Conservation (phyloP, 1,284 basidiomycete genomes). For the Ceraceosorus guamensis region DNA sequence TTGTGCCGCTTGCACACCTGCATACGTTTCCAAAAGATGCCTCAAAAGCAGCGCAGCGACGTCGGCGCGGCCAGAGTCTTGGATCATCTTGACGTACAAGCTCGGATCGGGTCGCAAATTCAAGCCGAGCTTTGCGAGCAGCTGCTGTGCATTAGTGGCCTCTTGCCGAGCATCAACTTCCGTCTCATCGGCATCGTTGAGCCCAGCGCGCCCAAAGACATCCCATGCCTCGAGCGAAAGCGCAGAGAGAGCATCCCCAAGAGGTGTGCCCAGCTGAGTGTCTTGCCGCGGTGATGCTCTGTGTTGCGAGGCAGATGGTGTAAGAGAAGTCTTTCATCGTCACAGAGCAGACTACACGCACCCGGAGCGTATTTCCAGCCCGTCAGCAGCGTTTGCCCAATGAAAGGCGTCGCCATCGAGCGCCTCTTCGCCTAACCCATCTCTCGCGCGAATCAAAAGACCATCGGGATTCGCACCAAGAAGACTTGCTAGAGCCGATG, state of each 20-base stretch:
- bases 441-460: not conserved
- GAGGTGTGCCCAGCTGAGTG: not conserved
- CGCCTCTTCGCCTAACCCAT: not conserved
- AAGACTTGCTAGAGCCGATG: slow-evolving; percentile 8
- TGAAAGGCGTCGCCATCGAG: no score
- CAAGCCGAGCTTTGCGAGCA: not conserved
- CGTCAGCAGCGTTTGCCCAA: no score
- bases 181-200: not conserved
- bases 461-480: not conserved
- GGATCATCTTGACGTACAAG: not conserved
- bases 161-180: no score
- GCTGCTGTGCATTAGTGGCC: not conserved
- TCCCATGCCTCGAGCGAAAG: not conserved
- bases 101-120: not conserved
- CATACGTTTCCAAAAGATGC: not conserved
- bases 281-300: not conserved
- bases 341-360: no score
- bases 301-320: no score
- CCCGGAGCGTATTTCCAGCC: no score
- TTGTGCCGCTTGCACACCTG: not conserved
- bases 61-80: not conserved
- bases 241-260: no score
- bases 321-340: no score
- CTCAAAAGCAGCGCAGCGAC: slow-evolving; percentile 4
- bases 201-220: not conserved